phyloP scores from a whole-genome alignment of 139 green algal species.

The Diplosphaera chodatii region DNA sequence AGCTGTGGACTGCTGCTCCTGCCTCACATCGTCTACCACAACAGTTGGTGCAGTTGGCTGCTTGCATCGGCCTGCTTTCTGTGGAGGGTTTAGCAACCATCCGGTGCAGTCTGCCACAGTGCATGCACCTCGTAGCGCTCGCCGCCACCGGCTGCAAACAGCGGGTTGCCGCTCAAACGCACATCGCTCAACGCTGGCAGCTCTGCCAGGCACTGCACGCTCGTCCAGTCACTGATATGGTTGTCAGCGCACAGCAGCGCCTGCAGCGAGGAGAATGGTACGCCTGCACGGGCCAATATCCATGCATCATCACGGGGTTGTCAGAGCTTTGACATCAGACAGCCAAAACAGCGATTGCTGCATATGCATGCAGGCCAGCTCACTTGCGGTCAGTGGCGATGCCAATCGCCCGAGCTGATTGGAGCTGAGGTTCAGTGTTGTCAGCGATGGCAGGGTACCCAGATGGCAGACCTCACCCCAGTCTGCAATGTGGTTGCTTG shows the following conservation, averaged over 20 bases:
- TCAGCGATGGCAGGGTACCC: constrained; percentile 44
- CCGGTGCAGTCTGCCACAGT: too few relatives aligned
- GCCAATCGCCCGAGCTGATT: constrained; percentile 40
- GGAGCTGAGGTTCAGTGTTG: constrained; percentile 45
- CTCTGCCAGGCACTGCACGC: constrained; percentile 46
- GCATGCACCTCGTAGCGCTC: constrained; percentile 49
- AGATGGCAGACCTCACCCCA: constrained; percentile 46
- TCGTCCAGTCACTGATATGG: constrained; percentile 44
- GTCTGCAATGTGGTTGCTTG: constrained; percentile 27
- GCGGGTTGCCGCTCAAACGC: constrained; percentile 62
- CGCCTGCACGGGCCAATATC: constrained; percentile 4
- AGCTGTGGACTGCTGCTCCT: too few relatives aligned
- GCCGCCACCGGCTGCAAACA: constrained; percentile 34
- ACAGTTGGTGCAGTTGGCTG: too few relatives aligned
- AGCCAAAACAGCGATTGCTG: too few relatives aligned
- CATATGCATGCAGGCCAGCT: too few relatives aligned
- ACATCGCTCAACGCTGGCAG: constrained; percentile 61
- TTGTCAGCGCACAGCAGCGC: constrained; percentile 50
- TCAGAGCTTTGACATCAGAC: too few relatives aligned
- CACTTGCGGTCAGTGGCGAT: not conserved
- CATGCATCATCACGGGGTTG: too few relatives aligned
- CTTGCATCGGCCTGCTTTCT: too few relatives aligned
- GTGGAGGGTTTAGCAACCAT: too few relatives aligned
- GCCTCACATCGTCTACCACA: too few relatives aligned
- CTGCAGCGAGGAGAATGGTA: constrained; percentile 39